Evolutionary conservation across 148 eudicot genomes (phyloP), one percentile per base, ranked within the genome.

Genomic region (Tetragonia tetragonoides): DNA sequence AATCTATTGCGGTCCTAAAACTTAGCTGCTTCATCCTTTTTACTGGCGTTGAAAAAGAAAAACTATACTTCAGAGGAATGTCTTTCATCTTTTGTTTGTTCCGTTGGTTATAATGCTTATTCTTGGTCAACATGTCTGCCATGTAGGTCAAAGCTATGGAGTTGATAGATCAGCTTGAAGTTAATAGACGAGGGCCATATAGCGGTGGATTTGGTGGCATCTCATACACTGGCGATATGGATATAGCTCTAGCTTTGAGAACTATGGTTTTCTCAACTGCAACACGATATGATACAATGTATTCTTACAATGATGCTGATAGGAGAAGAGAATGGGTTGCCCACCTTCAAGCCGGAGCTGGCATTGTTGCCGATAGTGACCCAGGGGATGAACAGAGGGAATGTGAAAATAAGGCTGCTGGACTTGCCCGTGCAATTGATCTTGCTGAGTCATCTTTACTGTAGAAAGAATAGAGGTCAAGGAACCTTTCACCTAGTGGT

Each of bases 131-230:
- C 78, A 65, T 65, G 39, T 54, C 39, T 21, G 16, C 42, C 21
- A 54, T 79, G 63, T 70, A 96, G 99, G 99, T 96, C 66, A 96
- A 93, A 83, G 99, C 99, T 42, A 96, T 93, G 99, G 99, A 96
- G 79, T 72, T 96, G 79, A 96, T 96, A n/a, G 99, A 96, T 73
- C 51, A 91, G 80, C 89, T 96, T 53, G 99, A 96, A 87, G 93
- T 89, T 68, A 86, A 90, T 4, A 89, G 97, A 76, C 95, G 99
- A 38, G 99, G 99, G 65, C 99, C 99, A 39, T 96, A 96, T 49
- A 91, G 99, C 66, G 99, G 99, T 49, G 99, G 99, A 67, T 93
- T 96, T 80, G 99, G 99, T 28, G 95, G 99, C 74, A 96, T 96
- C 74, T 96, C 99, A 41, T 96, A 89, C 79, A 40, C 97, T 0